A percentile compares a stretch with the other conserved stretches of the same genome.
These are phyloP conservation scores for Misopates orontium DNA, from an alignment of 257 asterid genomes.

Conservation along the genomic window DNA sequence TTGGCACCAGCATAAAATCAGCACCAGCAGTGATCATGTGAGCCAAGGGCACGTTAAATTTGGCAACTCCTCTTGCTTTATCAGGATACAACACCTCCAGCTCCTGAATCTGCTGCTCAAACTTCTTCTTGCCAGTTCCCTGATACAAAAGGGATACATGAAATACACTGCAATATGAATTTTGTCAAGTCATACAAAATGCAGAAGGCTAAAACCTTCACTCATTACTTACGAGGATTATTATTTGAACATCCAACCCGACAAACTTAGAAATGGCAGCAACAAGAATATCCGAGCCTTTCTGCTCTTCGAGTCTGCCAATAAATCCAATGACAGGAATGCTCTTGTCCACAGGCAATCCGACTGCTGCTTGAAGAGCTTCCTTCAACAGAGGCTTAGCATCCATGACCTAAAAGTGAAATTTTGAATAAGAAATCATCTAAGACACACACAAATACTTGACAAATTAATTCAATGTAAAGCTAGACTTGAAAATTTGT, in stretches of 20 bases:
- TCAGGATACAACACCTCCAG: constrained; percentile 87
- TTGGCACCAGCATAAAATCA: constrained; percentile 82
- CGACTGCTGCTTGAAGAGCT: constrained; percentile 93
- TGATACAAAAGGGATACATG: constrained; percentile 23
- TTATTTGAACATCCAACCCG: constrained; percentile 67
- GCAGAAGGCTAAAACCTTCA: constrained; percentile 1
- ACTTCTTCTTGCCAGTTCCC: constrained; percentile 92
- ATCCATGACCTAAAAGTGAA: constrained; percentile 54
- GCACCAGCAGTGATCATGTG: constrained; percentile 91
- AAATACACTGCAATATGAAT: not conserved
- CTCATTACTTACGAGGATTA: constrained; percentile 67
- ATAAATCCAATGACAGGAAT: constrained; percentile 90
- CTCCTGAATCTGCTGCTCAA: constrained; percentile 76
- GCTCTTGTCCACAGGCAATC: constrained; percentile 77
- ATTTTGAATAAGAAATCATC: not conserved
- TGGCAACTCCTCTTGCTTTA: constrained; percentile 85
- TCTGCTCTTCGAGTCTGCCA: constrained; percentile 97
- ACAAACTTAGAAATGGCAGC: constrained; percentile 82
- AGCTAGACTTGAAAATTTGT: not conserved
- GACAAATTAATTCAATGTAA: not conserved
- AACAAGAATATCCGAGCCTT: constrained; percentile 90
- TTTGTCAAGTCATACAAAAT: not conserved
- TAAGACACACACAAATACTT: not conserved
- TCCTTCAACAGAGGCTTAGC: constrained; percentile 86
- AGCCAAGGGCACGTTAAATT: constrained; percentile 84